phyloP scores from a whole-genome alignment of 768 basidiomycete species.

The Trametes villosa region DNA sequence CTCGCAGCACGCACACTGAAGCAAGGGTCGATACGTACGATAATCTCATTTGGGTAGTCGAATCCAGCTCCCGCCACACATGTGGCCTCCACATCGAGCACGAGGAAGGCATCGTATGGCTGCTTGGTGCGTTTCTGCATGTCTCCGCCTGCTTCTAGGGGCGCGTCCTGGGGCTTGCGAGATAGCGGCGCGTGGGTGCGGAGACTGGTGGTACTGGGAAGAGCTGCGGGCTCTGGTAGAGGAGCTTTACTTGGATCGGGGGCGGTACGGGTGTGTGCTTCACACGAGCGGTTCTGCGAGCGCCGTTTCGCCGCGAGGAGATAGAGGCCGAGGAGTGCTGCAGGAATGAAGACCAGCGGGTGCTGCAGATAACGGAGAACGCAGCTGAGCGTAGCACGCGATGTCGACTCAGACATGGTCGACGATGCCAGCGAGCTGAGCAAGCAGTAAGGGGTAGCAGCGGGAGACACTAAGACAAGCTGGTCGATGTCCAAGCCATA shows the following conservation, averaged over 20 bases:
- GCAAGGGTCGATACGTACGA: constrained; percentile 56
- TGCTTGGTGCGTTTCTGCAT: constrained; percentile 39
- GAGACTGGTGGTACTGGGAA: constrained; percentile 1
- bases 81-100: constrained; percentile 90
- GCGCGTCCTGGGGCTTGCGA: not conserved
- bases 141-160: not conserved
- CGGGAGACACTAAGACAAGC: not conserved
- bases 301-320: not conserved
- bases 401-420: constrained; percentile 20
- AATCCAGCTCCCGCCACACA: constrained; percentile 71
- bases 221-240: not conserved
- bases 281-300: constrained; percentile 8
- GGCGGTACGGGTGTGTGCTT: constrained; percentile 9
- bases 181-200: not conserved
- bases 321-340: not conserved
- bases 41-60: constrained; percentile 93
- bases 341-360: not conserved
- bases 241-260: not conserved
- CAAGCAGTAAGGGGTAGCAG: too few relatives aligned
- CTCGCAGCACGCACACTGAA: not conserved
- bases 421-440: constrained; percentile 3
- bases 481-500: not conserved
- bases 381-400: constrained; percentile 5
- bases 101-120: constrained; percentile 78
- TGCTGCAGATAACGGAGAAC: constrained; percentile 4